A percentile compares a stretch with the other conserved stretches of the same genome.
Evolutionary conservation across 2,329 filamentous ascomycete genomes (phyloP).

Genomic region (Lecanicillium sp.): DNA sequence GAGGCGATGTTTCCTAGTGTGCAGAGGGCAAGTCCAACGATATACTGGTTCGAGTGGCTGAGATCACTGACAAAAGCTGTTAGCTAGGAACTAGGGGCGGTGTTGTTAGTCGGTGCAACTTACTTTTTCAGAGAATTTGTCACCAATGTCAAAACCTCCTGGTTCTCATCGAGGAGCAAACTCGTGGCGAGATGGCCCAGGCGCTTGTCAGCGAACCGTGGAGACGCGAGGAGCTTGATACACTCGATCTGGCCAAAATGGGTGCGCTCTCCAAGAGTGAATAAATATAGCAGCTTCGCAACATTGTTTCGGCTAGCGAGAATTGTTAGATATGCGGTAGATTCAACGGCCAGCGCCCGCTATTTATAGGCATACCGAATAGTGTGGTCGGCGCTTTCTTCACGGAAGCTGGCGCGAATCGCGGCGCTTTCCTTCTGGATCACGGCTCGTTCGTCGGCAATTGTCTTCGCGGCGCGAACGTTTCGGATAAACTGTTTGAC

Average conservation of each 20-base stretch:
- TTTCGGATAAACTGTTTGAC: conserved; percentile 99
- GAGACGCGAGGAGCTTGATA: conserved; percentile 91
- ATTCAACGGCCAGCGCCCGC: no score
- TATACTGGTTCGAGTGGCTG: conserved; percentile 96
- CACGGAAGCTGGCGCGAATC: conserved; percentile 93
- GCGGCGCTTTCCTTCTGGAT: conserved; percentile 98
- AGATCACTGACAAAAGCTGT: conserved; percentile 88
- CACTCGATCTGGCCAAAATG: conserved; percentile 99
- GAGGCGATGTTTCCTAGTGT: conserved; percentile 97
- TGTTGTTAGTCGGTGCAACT: conserved; percentile 17
- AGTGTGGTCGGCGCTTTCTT: conserved; percentile 89
- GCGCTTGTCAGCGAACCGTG: conserved; percentile 95
- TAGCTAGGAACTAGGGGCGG: no score
- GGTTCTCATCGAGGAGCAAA: conserved; percentile 92
- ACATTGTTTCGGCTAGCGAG: conserved; percentile 88
- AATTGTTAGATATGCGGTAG: conserved; percentile 1
- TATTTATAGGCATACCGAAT: conserved; percentile 67
- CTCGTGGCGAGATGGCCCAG: conserved; percentile 94
- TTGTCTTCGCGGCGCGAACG: conserved; percentile 96
- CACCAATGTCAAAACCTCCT: conserved; percentile 93
- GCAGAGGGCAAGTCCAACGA: conserved; percentile 91
- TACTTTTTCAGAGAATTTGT: conserved; percentile 98
- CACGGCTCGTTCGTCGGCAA: conserved; percentile 95
- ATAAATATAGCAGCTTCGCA: conserved; percentile 94
- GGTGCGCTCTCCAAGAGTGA: conserved; percentile 92